Evolutionary conservation across 768 basidiomycete genomes (phyloP), one percentile per base, ranked within the genome.

Genomic region (Tylopilus cervinicoccineus): DNA sequence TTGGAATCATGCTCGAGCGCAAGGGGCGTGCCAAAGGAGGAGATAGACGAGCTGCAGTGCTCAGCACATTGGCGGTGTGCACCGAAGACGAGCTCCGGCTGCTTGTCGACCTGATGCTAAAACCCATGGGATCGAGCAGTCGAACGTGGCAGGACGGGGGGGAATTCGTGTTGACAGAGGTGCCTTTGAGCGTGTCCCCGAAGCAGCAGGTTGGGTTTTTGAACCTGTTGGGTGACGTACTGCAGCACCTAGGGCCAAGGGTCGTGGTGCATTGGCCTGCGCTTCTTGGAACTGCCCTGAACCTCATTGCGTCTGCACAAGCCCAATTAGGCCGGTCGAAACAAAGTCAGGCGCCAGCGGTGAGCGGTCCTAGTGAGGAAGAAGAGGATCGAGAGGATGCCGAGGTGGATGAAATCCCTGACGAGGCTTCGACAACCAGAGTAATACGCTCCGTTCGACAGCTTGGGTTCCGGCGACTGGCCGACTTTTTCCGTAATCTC

Each of bases 161-260:
- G 14, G 44, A 19, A 2, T 77, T 75, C 46, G 44, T 17, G 4
- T 47, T 75, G 17, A 47, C 37, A 1, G 53, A 71, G n/a, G 47
- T 68, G 6, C 57, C 67, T 14, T 38, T 48, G 1, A 60, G 51
- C 1, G 70, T 77, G 13, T 71, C 75, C 16, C 70, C 76, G 43
- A 84, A 80, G 66, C 90, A 93, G 53, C 81, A 90, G 54, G 70
- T 83, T 29, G 96, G 95, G 41, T 97, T 87, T 72, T 70, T 98
- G 53, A 84, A 80, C 4, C 71, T 98, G 19, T 76, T 97, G 22
- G 86, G 83, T 1, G 92, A 95, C 57, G 84, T 96, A 22, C 59
- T 96, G 60, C 86, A 80, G 67, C 79, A 88, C 40, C 72, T 98
- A 17, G 93, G 90, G 5, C 80, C 88, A 22, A 80, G 83, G 48